These are phyloP conservation scores for Melampsora occidentalis DNA, from an alignment of 1,284 basidiomycete genomes.

Conservation along the genomic window DNA sequence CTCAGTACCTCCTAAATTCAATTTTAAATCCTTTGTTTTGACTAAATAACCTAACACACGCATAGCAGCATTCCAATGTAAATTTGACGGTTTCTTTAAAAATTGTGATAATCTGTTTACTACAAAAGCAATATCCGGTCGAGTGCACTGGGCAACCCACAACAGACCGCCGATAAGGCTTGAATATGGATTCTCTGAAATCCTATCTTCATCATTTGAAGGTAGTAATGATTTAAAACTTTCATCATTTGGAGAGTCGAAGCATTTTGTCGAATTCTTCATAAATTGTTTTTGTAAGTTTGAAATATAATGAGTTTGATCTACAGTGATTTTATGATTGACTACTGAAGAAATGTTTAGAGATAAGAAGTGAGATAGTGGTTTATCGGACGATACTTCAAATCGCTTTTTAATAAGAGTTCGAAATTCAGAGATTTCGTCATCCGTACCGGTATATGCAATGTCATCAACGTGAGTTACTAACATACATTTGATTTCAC, in stretches of 20 bases:
- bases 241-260: too few species aligned
- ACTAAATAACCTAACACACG: background rate
- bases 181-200: too few species aligned
- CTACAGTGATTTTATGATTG: too few species aligned
- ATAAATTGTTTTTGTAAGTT: too few species aligned
- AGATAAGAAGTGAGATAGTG: constrained; percentile 15
- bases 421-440: background rate
- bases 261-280: too few species aligned
- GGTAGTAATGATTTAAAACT: too few species aligned
- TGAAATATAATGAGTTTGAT: too few species aligned
- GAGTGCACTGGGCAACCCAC: background rate
- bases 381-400: background rate
- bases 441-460: too few species aligned
- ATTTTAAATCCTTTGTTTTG: background rate
- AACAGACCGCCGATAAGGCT: too few species aligned
- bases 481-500: too few species aligned
- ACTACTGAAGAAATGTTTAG: background rate
- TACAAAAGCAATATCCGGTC: background rate
- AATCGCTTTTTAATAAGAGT: background rate
- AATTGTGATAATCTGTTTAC: background rate
- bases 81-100: background rate
- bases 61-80: background rate
- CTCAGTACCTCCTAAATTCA: background rate
- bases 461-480: too few species aligned
- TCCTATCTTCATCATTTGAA: too few species aligned